phyloP scores from a whole-genome alignment of 306 rosid species.

The Rosa rugosa region DNA sequence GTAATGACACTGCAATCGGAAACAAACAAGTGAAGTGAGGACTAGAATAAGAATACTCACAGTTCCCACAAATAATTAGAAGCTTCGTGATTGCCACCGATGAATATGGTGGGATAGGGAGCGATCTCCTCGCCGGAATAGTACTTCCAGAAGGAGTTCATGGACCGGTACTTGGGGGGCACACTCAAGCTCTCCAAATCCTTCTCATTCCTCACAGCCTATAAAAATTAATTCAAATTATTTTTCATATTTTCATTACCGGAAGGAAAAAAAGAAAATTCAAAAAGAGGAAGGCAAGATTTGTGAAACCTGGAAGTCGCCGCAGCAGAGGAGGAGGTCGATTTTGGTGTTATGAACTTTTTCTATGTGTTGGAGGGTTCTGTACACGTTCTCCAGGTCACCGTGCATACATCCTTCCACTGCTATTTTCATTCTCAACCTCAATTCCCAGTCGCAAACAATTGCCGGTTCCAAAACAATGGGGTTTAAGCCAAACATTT shows the following conservation, averaged over 20 bases:
- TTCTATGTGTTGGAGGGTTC: slow-evolving; percentile 63
- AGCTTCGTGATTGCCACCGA: slow-evolving; percentile 96
- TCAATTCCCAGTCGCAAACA: not conserved
- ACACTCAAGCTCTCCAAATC: slow-evolving; percentile 81
- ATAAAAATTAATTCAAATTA: not conserved
- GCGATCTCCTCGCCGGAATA: slow-evolving; percentile 79
- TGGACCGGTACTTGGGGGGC: slow-evolving; percentile 52
- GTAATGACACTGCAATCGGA: not conserved
- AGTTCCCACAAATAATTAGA: slow-evolving; percentile 91
- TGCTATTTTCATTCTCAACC: slow-evolving; percentile 64
- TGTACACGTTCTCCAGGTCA: slow-evolving; percentile 83
- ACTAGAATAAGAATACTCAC: slow-evolving; percentile 49
- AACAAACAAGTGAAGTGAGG: not conserved
- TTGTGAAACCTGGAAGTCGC: slow-evolving; percentile 79
- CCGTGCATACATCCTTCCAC: slow-evolving; percentile 98
- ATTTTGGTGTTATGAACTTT: slow-evolving; percentile 55
- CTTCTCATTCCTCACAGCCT: slow-evolving; percentile 78
- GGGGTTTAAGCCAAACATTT: too few species aligned
- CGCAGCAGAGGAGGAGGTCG: slow-evolving; percentile 95
- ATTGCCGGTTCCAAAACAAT: too few species aligned
- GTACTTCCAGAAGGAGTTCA: slow-evolving; percentile 96
- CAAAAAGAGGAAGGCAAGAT: not conserved
- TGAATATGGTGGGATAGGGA: slow-evolving; percentile 87
- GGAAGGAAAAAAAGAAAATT: not conserved
- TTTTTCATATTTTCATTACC: too few species aligned